Percentiles rank a stretch among this genome's conserved stretches.
These are phyloP conservation scores for Paradendryphiella salina DNA, from an alignment of 2,329 filamentous ascomycete genomes.

Conservation along the genomic window DNA sequence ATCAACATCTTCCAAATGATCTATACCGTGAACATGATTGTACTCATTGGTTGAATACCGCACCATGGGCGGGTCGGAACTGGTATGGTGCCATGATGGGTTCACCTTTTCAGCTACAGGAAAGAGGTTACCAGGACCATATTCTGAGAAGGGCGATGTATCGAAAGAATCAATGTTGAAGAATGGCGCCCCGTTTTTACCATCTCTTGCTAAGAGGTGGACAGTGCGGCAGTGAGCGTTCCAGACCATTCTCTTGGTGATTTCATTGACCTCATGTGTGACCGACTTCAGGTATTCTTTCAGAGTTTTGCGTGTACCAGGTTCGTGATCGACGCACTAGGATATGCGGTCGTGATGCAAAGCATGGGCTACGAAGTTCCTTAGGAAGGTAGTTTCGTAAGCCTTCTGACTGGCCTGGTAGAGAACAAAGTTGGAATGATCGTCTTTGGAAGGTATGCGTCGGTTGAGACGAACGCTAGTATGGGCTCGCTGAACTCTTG, in stretches of 20 bases:
- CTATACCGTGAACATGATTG: slow-evolving; percentile 13
- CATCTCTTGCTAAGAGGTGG: slow-evolving; percentile 26
- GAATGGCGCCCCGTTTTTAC: slow-evolving; percentile 21
- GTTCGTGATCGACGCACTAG: slow-evolving; percentile 8
- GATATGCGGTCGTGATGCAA: slow-evolving; percentile 22
- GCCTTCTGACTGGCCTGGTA: slow-evolving; percentile 35
- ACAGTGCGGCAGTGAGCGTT: slow-evolving; percentile 26
- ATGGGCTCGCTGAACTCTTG: slow-evolving; percentile 11
- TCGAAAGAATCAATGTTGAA: slow-evolving; percentile 23
- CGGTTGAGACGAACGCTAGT: slow-evolving; percentile 14
- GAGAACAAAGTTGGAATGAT: slow-evolving; percentile 25
- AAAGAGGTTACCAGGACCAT: slow-evolving; percentile 13
- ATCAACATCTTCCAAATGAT: slow-evolving; percentile 26
- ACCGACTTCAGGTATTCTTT: slow-evolving; percentile 23
- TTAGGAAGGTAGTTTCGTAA: slow-evolving; percentile 31
- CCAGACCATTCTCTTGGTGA: slow-evolving; percentile 31
- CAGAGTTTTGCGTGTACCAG: slow-evolving; percentile 1
- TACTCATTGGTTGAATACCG: slow-evolving; percentile 25
- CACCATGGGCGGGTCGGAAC: slow-evolving; percentile 21
- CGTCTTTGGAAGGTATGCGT: slow-evolving; percentile 21
- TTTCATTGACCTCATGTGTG: slow-evolving; percentile 17
- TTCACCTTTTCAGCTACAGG: slow-evolving; percentile 19
- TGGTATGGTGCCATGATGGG: slow-evolving; percentile 27
- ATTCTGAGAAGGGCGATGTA: slow-evolving; percentile 17
- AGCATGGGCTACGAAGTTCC: slow-evolving; percentile 27